phyloP scores from a whole-genome alignment of 2,329 filamentous ascomycete species.

The Colletotrichum liriopes region DNA sequence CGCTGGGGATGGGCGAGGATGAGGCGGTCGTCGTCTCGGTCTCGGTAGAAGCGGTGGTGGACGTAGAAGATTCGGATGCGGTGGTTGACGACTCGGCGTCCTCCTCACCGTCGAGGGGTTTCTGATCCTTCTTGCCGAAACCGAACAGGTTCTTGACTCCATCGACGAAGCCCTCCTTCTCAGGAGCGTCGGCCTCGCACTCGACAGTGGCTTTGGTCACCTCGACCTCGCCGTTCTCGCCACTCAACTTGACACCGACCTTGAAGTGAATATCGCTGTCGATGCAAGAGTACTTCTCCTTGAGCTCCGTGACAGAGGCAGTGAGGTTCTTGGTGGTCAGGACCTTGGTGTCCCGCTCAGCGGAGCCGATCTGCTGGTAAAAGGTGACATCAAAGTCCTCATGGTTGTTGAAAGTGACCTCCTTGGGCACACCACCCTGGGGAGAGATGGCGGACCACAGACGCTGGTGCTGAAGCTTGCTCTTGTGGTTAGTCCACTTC shows the following conservation, averaged over 20 bases:
- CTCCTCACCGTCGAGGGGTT: conserved; percentile 76
- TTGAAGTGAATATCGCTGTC: conserved; percentile 85
- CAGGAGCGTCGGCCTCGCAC: conserved; percentile 82
- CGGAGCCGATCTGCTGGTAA: conserved; percentile 77
- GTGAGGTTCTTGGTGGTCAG: conserved; percentile 90
- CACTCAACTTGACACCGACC: conserved; percentile 80
- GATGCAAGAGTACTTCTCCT: conserved; percentile 83
- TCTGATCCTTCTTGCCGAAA: conserved; percentile 90
- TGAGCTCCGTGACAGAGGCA: conserved; percentile 82
- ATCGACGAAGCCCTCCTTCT: conserved; percentile 88
- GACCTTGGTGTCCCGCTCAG: conserved; percentile 74
- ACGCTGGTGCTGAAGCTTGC: conserved; percentile 83
- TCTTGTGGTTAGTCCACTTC: conserved; percentile 79
- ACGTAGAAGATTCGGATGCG: conserved; percentile 62
- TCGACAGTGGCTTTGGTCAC: conserved; percentile 83
- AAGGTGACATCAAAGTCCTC: conserved; percentile 87
- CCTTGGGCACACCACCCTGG: conserved; percentile 83
- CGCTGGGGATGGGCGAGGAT: conserved; percentile 61
- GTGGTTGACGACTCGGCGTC: conserved; percentile 53
- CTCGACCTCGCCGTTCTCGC: conserved; percentile 84
- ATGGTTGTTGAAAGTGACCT: conserved; percentile 85
- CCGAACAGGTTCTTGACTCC: conserved; percentile 97
- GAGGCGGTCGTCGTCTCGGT: conserved; percentile 44
- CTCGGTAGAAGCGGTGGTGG: conserved; percentile 52
- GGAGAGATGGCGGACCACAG: conserved; percentile 86